Conservation (phyloP, 176 grass and related monocot genomes). For the Triticum monococcum region DNA sequence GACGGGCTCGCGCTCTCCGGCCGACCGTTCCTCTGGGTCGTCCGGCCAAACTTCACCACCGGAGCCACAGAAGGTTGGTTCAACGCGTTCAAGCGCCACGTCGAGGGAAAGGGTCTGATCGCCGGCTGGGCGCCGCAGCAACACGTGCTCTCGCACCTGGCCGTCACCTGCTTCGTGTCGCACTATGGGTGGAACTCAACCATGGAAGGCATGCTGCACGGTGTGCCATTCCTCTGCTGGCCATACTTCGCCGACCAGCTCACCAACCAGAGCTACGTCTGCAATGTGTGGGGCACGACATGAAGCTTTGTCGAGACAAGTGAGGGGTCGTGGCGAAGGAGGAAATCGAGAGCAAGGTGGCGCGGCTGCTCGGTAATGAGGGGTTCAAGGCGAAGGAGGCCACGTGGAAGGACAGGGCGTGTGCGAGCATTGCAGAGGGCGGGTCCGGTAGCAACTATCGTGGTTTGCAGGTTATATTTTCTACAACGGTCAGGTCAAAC, state of each 20-base stretch:
- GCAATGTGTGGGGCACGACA: conserved; percentile 51
- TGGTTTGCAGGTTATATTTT: no score
- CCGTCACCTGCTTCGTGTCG: conserved; percentile 48
- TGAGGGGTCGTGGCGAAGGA: background rate
- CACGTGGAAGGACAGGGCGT: no score
- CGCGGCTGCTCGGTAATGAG: no score
- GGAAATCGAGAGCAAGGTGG: no score
- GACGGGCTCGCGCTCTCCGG: conserved; percentile 39
- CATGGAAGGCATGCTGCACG: conserved; percentile 47
- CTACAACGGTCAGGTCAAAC: no score
- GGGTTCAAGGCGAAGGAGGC: no score
- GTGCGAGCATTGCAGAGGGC: no score
- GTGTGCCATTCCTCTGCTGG: conserved; percentile 43
- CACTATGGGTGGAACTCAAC: conserved; percentile 62
- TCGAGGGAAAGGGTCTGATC: conserved; percentile 24
- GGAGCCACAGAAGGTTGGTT: conserved; percentile 21
- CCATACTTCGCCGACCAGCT: conserved; percentile 40
- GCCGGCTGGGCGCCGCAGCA: conserved; percentile 49
- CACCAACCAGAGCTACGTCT: conserved; percentile 54
- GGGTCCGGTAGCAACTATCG: no score
- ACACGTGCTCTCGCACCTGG: conserved; percentile 48
- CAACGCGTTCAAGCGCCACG: conserved; percentile 12
- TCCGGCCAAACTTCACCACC: conserved; percentile 40
- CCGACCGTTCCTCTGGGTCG: conserved; percentile 62
- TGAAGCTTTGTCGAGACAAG: conserved; percentile 21